These are phyloP conservation scores for Paecilomyces fulvus DNA, from an alignment of 2,329 filamentous ascomycete species.

Conservation along the genomic window DNA sequence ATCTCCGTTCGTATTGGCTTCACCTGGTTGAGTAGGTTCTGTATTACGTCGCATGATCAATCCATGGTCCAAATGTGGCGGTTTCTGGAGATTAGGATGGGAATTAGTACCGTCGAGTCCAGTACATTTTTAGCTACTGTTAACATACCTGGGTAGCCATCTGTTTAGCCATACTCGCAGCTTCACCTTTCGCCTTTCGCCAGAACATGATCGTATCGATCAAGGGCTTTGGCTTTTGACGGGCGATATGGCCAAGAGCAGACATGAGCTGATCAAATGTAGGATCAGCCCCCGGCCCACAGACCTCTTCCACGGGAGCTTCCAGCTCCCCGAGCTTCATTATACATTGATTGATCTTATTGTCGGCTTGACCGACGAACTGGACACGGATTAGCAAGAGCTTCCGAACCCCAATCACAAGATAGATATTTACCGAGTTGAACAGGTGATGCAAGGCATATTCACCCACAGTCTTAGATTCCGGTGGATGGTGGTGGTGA, in stretches of 20 bases:
- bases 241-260: constrained; percentile 87
- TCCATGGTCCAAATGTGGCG: constrained; percentile 31
- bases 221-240: constrained; percentile 84
- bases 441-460: constrained; percentile 95
- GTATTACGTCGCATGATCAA: constrained; percentile 62
- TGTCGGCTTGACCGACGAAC: constrained; percentile 95
- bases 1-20: constrained; percentile 20
- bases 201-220: constrained; percentile 98
- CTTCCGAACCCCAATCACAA: background rate
- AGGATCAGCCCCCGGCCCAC: constrained; percentile 78
- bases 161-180: constrained; percentile 59
- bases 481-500: constrained; percentile 45
- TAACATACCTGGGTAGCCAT: constrained; percentile 22
- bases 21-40: constrained; percentile 52
- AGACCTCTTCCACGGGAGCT: constrained; percentile 78
- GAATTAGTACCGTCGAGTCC: background rate
- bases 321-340: constrained; percentile 70
- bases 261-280: constrained; percentile 90
- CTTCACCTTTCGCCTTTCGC: constrained; percentile 92
- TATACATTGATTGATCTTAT: constrained; percentile 86
- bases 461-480: constrained; percentile 91
- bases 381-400: constrained; percentile 32
- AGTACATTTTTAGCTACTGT: background rate
- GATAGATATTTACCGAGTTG: constrained; percentile 57
- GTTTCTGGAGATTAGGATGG: constrained; percentile 14